Evolutionary conservation across 495 filamentous ascomycete genomes (phyloP).

Genomic region (Venustampulla echinocandica): DNA sequence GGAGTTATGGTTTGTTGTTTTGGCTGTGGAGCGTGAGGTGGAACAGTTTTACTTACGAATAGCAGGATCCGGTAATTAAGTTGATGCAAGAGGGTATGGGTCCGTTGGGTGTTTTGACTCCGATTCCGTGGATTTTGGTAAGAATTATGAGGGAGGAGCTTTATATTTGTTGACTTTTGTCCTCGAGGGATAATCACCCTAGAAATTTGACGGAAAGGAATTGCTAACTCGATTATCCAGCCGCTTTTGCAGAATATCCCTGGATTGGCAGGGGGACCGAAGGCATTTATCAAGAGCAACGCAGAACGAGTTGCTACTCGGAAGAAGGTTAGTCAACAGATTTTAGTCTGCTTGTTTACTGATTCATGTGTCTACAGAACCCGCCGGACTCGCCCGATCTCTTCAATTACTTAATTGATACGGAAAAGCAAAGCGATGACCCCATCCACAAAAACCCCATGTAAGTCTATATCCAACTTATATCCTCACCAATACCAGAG

Average conservation of each 20-base stretch:
- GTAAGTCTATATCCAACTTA: background rate
- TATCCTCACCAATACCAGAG: background rate
- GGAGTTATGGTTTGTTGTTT: background rate
- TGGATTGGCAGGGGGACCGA: background rate
- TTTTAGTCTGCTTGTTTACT: background rate
- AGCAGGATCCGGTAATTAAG: background rate
- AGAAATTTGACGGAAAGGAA: too few species aligned
- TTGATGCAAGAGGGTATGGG: background rate
- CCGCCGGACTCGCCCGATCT: constrained; percentile 4
- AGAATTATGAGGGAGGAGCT: too few species aligned
- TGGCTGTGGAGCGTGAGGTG: background rate
- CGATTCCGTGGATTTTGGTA: background rate
- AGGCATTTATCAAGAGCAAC: background rate
- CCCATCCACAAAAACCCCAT: background rate
- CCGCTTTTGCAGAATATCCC: background rate
- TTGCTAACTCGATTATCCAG: background rate
- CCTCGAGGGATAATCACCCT: too few species aligned
- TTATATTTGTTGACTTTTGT: too few species aligned
- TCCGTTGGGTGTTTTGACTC: background rate
- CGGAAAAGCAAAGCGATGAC: background rate
- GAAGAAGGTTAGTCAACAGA: background rate
- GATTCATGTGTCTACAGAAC: background rate
- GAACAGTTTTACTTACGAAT: background rate
- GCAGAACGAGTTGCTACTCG: background rate
- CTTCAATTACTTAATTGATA: constrained; percentile 9